A percentile compares a stretch with the other conserved stretches of the same genome.
Conservation (phyloP, 257 asterid species). For the Ajuga chamaepitys region DNA sequence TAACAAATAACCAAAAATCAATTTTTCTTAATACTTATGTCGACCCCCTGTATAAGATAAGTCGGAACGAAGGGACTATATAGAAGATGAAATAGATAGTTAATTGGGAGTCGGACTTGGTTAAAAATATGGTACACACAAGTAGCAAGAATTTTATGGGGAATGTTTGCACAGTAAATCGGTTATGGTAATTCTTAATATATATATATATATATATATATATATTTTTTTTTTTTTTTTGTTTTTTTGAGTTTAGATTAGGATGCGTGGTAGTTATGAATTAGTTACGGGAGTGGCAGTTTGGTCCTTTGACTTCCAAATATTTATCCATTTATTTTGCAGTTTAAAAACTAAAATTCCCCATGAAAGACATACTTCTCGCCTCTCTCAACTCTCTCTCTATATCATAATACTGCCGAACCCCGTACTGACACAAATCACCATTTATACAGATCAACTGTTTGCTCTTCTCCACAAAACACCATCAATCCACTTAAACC, state of each 20-base stretch:
- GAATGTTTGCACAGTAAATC: too few species aligned
- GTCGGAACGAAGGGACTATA: too few species aligned
- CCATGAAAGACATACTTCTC: neutral
- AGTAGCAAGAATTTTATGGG: too few species aligned
- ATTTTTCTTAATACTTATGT: too few species aligned
- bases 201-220: too few species aligned
- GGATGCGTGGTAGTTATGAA: constrained; percentile 4
- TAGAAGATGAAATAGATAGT: too few species aligned
- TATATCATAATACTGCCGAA: neutral
- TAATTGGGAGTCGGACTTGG: too few species aligned
- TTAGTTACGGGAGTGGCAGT: constrained; percentile 20
- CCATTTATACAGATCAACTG: neutral
- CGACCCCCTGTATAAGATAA: too few species aligned
- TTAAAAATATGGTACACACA: too few species aligned
- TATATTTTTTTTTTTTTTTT: too few species aligned
- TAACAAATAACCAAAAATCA: too few species aligned
- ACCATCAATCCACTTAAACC: neutral
- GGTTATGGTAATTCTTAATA: too few species aligned
- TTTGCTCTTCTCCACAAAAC: neutral
- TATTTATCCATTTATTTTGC: neutral
- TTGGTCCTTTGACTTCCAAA: constrained; percentile 15
- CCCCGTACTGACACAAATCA: neutral
- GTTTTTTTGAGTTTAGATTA: neutral
- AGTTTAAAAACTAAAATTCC: neutral
- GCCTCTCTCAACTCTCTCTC: neutral